A percentile compares a stretch with the other conserved stretches of the same genome.
These are phyloP conservation scores for Syzygium oleosum DNA, from an alignment of 345 rosid genomes.

Conservation along the genomic window DNA sequence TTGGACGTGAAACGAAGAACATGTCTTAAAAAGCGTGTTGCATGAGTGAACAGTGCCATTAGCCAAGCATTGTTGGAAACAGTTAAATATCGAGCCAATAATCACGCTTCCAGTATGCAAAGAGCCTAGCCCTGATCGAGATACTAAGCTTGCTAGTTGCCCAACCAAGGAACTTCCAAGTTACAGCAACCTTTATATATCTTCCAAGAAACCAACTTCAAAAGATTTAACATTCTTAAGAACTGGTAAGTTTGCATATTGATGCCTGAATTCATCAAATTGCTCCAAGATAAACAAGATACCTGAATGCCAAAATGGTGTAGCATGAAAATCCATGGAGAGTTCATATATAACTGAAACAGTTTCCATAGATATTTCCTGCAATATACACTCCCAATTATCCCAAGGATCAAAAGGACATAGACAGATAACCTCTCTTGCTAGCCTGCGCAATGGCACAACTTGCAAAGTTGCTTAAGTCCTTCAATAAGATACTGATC, in stretches of 20 bases:
- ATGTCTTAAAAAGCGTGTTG: not conserved
- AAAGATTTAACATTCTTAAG: not conserved
- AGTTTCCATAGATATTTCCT: constrained; percentile 59
- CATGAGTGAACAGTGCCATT: not conserved
- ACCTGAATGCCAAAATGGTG: constrained; percentile 51
- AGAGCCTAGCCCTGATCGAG: constrained; percentile 1
- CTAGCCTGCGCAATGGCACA: constrained; percentile 90
- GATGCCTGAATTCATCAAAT: constrained; percentile 33
- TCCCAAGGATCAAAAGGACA: not conserved
- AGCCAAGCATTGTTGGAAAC: constrained; percentile 28
- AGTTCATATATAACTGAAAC: constrained; percentile 53
- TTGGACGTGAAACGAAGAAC: not conserved
- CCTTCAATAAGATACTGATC: constrained; percentile 97
- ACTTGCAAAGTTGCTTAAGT: constrained; percentile 82
- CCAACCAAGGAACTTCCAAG: not conserved
- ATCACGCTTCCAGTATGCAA: constrained; percentile 28
- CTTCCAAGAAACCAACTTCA: not conserved
- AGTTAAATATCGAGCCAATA: constrained; percentile 54
- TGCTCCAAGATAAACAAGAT: constrained; percentile 48
- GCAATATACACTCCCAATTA: not conserved
- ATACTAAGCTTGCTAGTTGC: not conserved
- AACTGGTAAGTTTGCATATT: not conserved
- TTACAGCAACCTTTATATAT: too few species aligned
- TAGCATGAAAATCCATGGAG: constrained; percentile 55
- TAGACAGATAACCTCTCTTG: not conserved